Evolutionary conservation across 257 asterid species (phyloP), one percentile per base, ranked within the genome.

Genomic region (Lycium barbarum): DNA sequence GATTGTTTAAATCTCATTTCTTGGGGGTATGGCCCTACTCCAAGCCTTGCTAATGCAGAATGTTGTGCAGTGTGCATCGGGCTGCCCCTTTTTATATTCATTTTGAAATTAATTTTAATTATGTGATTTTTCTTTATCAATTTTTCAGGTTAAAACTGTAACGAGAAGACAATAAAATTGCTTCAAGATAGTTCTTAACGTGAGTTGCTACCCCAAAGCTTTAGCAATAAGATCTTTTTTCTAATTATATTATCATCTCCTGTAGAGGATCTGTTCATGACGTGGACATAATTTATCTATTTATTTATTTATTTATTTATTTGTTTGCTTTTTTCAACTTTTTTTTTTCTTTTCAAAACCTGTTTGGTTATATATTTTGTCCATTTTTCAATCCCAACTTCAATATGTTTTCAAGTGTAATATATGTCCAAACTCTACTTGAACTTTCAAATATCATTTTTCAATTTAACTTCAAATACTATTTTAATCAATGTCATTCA

Each of bases 151-250:
- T 62, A 88, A 93, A 80, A 91, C 94, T 0, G 93, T 90, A 45
- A 66, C 92, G 33, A 86, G 81, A 83, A 55, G 87, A 62, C 98
- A 94, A 87, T 93, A 33, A 38, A 82, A 40, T 76, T 93, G 58
- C 85, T 94, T 54, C 94, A 96, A 6, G 86, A 91, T 4, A 94
- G 90, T 92, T 7, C 93, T 91, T 17, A 88, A 90, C 73, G 92
- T 90, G 68, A 89, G 95, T 86, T 86, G 14, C 62, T 76, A 49
- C 14, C 45, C 45, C 12, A 74, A 74, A 45, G 43, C 5, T 65
- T 14, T 67, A 6, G 20, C 74, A 13, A 67, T 33, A 35, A 67
- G 2, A 67, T 35, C 7, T 6, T 67, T 65, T 67, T 13, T 1
- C 33, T 65, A 11, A 65, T 65, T 11, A 65, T 65, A 65, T 11